Evolutionary conservation across 2,329 filamentous ascomycete species (phyloP).

Genomic region (Penicillium sp.): DNA sequence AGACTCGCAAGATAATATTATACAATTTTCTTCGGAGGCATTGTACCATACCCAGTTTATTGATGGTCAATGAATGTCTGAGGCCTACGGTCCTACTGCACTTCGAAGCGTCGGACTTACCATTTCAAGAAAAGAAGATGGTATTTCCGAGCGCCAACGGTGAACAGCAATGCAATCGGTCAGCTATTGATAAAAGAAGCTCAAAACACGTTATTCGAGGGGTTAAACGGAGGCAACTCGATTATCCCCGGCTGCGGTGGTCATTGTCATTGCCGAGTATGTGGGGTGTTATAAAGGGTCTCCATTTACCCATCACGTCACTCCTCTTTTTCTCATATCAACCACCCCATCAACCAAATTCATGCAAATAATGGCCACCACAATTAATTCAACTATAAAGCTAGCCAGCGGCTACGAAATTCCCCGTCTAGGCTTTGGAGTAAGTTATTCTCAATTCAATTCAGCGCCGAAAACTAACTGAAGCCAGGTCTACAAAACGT

Average conservation of each 20-base stretch:
- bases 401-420: conserved; percentile 65
- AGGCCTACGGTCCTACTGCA: neutral
- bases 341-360: neutral
- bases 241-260: neutral
- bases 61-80: neutral
- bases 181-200: neutral
- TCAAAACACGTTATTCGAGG: neutral
- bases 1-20: neutral
- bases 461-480: conserved; percentile 2
- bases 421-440: conserved; percentile 63
- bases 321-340: neutral
- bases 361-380: conserved; percentile 23
- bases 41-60: too few relatives aligned
- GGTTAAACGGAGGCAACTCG: neutral
- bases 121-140: neutral
- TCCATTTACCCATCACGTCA: conserved; percentile 1
- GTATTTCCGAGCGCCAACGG: neutral
- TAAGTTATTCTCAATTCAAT: conserved; percentile 37
- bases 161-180: neutral
- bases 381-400: conserved; percentile 47
- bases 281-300: neutral
- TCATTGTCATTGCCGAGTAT: neutral
- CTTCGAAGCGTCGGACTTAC: neutral
- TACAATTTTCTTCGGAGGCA: neutral
- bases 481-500: conserved; percentile 32